Conservation (phyloP, 1,284 basidiomycete genomes). For the Marasmius sp. region DNA sequence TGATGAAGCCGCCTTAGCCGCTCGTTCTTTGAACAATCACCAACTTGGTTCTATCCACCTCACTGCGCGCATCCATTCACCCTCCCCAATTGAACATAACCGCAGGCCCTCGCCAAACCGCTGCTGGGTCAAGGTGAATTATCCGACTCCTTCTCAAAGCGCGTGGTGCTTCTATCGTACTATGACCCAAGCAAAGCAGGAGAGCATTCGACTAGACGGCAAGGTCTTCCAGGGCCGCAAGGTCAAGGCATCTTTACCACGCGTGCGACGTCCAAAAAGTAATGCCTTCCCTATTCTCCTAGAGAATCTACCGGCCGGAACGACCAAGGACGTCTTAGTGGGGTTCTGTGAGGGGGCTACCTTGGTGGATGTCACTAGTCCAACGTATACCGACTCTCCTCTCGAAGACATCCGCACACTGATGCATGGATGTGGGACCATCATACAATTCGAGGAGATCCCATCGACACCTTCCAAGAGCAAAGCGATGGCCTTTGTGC, state of each 20-base stretch:
- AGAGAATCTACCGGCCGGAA: constrained; percentile 32
- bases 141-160: constrained; percentile 36
- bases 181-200: constrained; percentile 37
- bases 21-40: constrained; percentile 29
- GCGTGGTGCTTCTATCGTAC: constrained; percentile 44
- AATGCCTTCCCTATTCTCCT: constrained; percentile 36
- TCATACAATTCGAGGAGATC: constrained; percentile 32
- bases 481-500: constrained; percentile 34
- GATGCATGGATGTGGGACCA: constrained; percentile 27
- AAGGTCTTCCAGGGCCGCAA: constrained; percentile 32
- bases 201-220: constrained; percentile 35
- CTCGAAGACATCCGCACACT: constrained; percentile 28
- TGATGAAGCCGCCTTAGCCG: constrained; percentile 32
- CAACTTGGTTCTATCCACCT: constrained; percentile 21
- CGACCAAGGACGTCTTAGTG: constrained; percentile 27
- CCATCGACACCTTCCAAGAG: constrained; percentile 24
- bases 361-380: constrained; percentile 21
- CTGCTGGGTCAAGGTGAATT: constrained; percentile 33
- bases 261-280: constrained; percentile 27
- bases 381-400: constrained; percentile 32
- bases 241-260: constrained; percentile 35
- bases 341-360: constrained; percentile 27
- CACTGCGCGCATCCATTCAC: constrained; percentile 20
- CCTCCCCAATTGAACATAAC: constrained; percentile 20
- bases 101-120: constrained; percentile 17